Percentiles rank a stretch among this genome's conserved stretches.
Conservation (phyloP, 2,329 filamentous ascomycete species). For the Didymella keratinophila region DNA sequence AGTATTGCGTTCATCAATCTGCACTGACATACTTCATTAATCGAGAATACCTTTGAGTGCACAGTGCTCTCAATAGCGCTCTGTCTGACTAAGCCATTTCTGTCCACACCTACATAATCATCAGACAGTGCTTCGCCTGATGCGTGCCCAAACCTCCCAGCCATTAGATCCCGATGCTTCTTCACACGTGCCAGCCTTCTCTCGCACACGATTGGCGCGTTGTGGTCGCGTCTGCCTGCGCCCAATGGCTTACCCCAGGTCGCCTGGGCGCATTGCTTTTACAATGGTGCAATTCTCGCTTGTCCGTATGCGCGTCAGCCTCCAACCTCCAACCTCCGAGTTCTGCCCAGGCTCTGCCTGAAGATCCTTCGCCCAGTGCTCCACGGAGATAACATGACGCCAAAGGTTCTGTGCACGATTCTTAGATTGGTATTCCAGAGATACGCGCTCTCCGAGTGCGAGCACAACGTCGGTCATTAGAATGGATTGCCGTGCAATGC, state of each 20-base stretch:
- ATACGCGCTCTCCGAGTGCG: not conserved
- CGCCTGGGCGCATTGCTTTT: not conserved
- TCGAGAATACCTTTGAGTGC: not conserved
- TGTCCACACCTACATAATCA: not conserved
- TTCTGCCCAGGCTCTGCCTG: no score
- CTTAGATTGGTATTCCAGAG: not conserved
- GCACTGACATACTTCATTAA: not conserved
- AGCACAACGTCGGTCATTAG: not conserved
- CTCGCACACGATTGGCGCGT: not conserved
- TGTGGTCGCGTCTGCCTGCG: not conserved
- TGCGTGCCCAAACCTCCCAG: not conserved
- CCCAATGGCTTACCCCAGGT: not conserved
- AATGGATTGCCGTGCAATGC: constrained; percentile 2
- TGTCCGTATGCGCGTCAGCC: not conserved
- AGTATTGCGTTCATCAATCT: not conserved
- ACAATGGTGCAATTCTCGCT: not conserved
- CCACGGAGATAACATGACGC: constrained; percentile 13
- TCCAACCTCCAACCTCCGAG: not conserved
- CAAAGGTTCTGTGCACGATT: not conserved
- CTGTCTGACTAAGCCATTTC: not conserved
- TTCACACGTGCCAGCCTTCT: not conserved
- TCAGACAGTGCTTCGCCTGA: not conserved
- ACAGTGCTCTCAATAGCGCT: not conserved
- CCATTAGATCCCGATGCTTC: not conserved
- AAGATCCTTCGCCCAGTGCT: not conserved